Conservation (phyloP, 2,329 filamentous ascomycete genomes). For the Penicillium sp. region DNA sequence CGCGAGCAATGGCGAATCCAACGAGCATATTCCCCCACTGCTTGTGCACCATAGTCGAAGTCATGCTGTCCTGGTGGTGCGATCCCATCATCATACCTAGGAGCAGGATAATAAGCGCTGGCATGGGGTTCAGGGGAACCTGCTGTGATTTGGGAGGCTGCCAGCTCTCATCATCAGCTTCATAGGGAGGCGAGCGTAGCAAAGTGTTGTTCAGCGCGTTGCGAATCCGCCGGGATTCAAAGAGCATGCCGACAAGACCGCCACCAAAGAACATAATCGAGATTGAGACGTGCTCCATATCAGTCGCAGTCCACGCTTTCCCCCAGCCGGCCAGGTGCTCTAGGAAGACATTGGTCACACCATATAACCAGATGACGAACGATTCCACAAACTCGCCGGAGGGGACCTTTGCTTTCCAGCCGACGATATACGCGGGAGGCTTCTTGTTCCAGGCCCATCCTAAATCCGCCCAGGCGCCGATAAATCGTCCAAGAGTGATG, state of each 20-base stretch:
- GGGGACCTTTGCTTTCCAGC: conserved; percentile 61
- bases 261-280: conserved; percentile 92
- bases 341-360: conserved; percentile 83
- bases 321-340: conserved; percentile 79
- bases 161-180: conserved; percentile 51
- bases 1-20: conserved; percentile 74
- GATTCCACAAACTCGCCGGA: conserved; percentile 89
- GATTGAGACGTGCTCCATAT: conserved; percentile 90
- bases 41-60: conserved; percentile 86
- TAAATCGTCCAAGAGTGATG: conserved; percentile 82
- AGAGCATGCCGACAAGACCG: conserved; percentile 79
- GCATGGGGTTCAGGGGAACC: conserved; percentile 83
- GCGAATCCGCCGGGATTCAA: conserved; percentile 71
- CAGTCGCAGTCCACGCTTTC: conserved; percentile 68
- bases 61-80: conserved; percentile 78
- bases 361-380: conserved; percentile 85
- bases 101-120: conserved; percentile 78
- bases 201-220: conserved; percentile 53
- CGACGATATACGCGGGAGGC: conserved; percentile 56
- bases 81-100: conserved; percentile 94
- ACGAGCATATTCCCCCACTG: conserved; percentile 88
- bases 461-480: conserved; percentile 82
- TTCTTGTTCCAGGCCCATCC: conserved; percentile 96
- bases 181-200: conserved; percentile 38
- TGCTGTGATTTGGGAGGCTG: conserved; percentile 64